Percentiles rank a stretch among this genome's conserved stretches.
phyloP scores from a whole-genome alignment of 345 rosid genomes.

The Salix dunnii region DNA sequence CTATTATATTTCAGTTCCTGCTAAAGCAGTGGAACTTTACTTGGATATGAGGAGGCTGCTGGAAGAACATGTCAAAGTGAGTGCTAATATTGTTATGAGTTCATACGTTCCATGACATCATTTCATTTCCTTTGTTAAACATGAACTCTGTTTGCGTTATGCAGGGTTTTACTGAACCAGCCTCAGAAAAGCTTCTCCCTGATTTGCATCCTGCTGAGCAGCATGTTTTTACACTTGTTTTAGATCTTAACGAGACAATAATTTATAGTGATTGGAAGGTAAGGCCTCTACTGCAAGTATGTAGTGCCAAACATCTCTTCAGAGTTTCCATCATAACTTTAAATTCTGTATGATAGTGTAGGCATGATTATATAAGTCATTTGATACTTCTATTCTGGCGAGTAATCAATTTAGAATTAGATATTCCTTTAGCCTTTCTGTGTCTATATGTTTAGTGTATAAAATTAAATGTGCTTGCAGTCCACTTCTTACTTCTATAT shows the following conservation, averaged over 20 bases:
- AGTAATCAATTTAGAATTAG: background rate
- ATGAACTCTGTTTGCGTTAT: background rate
- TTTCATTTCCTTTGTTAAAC: background rate
- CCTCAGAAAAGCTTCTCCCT: conserved; percentile 96
- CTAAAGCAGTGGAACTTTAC: conserved; percentile 73
- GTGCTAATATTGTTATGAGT: conserved; percentile 11
- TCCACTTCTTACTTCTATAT: background rate
- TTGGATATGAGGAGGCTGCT: conserved; percentile 69
- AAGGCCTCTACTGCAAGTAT: conserved; percentile 3
- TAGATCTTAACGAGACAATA: conserved; percentile 89
- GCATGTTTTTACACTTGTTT: conserved; percentile 83
- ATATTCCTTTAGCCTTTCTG: background rate
- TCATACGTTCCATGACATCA: background rate
- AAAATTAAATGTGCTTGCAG: background rate
- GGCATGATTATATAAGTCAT: background rate
- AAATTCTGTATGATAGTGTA: background rate
- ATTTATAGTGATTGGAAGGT: conserved; percentile 97
- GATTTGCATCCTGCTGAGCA: conserved; percentile 88
- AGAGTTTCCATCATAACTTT: background rate
- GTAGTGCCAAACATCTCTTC: background rate
- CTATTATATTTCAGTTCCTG: conserved; percentile 55
- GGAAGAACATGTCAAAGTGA: conserved; percentile 80
- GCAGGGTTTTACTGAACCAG: conserved; percentile 89
- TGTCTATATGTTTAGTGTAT: background rate
- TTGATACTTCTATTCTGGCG: background rate